phyloP scores from a whole-genome alignment of 139 green algal species.

The Picochlorum costavermella region DNA sequence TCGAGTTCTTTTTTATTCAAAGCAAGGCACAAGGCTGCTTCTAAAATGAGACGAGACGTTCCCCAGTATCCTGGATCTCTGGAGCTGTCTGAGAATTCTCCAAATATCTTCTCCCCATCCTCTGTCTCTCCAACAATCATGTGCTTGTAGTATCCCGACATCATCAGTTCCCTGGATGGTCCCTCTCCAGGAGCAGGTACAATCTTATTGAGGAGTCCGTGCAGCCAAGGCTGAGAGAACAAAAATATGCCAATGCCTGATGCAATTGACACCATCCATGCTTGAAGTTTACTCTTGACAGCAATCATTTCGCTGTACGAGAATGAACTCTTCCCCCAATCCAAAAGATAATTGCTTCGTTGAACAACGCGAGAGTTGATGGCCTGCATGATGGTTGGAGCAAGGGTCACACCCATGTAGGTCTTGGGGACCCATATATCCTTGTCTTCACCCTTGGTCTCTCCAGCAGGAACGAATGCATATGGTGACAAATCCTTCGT shows the following conservation, averaged over 20 bases:
- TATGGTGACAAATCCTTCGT: conserved; percentile 7
- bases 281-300: background rate
- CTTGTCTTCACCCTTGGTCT: conserved; percentile 8
- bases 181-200: conserved; percentile 22
- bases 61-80: conserved; percentile 25
- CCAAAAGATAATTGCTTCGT: conserved; percentile 38
- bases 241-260: background rate
- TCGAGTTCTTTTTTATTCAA: conserved; percentile 38
- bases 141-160: conserved; percentile 17
- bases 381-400: conserved; percentile 28
- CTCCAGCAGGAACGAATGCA: conserved; percentile 8
- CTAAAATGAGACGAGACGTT: conserved; percentile 39
- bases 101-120: conserved; percentile 3
- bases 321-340: conserved; percentile 33
- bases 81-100: conserved; percentile 11
- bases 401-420: conserved; percentile 9
- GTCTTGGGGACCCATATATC: conserved; percentile 23
- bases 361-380: conserved; percentile 64
- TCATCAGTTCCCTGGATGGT: conserved; percentile 15
- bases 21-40: conserved; percentile 45
- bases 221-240: conserved; percentile 21
- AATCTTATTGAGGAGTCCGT: conserved; percentile 26
- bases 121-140: conserved; percentile 10
- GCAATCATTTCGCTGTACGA: conserved; percentile 44
- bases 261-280: conserved; percentile 10